These are phyloP conservation scores for Noccaea bulbosa DNA, from an alignment of 345 rosid genomes.

Conservation along the genomic window DNA sequence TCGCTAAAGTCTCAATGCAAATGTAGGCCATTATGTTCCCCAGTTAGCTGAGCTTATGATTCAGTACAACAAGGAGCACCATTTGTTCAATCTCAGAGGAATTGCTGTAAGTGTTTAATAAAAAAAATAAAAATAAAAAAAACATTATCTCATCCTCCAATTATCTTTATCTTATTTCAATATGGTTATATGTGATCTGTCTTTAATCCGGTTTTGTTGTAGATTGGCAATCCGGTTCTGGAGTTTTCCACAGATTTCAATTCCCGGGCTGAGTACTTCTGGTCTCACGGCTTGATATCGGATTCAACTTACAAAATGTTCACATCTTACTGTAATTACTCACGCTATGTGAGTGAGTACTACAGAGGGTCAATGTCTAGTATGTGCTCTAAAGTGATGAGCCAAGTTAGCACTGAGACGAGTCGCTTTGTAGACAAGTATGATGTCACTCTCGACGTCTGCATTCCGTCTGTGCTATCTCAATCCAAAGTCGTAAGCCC, in stretches of 20 bases:
- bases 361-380: constrained; percentile 78
- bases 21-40: constrained; percentile 88
- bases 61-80: constrained; percentile 71
- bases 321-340: constrained; percentile 85
- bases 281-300: constrained; percentile 97
- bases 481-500: constrained; percentile 78
- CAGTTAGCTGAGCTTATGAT: constrained; percentile 89
- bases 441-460: constrained; percentile 95
- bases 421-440: constrained; percentile 92
- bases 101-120: constrained; percentile 67
- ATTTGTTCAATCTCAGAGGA: constrained; percentile 85
- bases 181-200: constrained; percentile 7
- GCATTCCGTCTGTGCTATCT: constrained; percentile 77
- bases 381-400: constrained; percentile 79
- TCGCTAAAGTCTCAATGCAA: background rate
- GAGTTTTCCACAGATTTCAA: constrained; percentile 89
- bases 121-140: too few species aligned
- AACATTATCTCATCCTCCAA: background rate
- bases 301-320: constrained; percentile 89
- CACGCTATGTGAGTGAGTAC: constrained; percentile 86
- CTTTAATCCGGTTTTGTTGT: constrained; percentile 28
- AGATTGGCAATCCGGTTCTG: constrained; percentile 94
- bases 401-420: constrained; percentile 79
- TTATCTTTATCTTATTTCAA: background rate
- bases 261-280: constrained; percentile 92